Base-by-base conservation (phyloP, 768 basidiomycete genomes). In the Boletus reticuloceps region DNA sequence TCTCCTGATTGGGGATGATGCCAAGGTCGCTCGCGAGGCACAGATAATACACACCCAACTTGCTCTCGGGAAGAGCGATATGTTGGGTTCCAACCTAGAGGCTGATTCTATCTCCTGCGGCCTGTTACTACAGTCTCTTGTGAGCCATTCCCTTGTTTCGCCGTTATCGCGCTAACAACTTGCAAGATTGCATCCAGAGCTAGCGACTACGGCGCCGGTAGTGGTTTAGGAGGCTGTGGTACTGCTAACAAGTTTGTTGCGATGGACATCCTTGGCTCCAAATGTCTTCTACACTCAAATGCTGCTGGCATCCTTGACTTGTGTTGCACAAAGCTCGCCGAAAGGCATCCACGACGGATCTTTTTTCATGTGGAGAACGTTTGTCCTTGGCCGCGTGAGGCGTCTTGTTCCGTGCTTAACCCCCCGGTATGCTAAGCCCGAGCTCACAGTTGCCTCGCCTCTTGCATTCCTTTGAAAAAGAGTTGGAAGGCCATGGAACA, bases 21-120 rank as follows among this genome's bases (percentile, higher is more conserved):
- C 80, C 25, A 88, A 86, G 65, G 79, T 77, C 45, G 79, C 83
- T n/a, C 75, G 82, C 53, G 87, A 90, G 69, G 82, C 85, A 16
- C 86, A 89, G 55, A 78, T 88, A 69, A 81, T 88, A 73, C 87
- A 88, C 50, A 81, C 84, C 38, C 86, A 85, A 54, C 65, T 84
- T 50, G 73, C 78, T 11, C 66, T 84, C 31, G 81, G 81, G 19
- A 88, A 84, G 65, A 78, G 75, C 14, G 83, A 85, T 53, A 71
- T 80, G 48, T 64, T 82, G 31, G 82, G 80, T 12, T 74, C 84
- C 20, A 82, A 76, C 60, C 83, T 85, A 2, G 82, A 85, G 59
- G 79, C 81, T 13, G 89, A 91, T 61, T 79, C 83, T 19, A 72
- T 86, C 44, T 83, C 84, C 1, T 82, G 86, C 41, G 77, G 85